Evolutionary conservation across 768 basidiomycete genomes (phyloP).

Genomic region (Termitomyces sp.): DNA sequence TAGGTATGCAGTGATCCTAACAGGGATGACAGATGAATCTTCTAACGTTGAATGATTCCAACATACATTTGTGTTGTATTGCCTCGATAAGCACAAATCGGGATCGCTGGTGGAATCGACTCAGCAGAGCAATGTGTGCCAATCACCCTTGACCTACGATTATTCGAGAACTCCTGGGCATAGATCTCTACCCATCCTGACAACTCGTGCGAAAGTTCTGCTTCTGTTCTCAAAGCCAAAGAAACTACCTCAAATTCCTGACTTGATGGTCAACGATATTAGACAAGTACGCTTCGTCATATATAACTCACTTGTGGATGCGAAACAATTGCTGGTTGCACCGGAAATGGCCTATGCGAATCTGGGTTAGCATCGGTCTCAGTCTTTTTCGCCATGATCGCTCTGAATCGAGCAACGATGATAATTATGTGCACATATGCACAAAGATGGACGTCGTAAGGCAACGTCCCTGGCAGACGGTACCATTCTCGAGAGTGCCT

Average conservation of each 20-base stretch:
- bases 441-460: constrained; percentile 44
- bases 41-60: not conserved
- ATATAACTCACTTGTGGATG: constrained; percentile 1
- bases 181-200: constrained; percentile 36
- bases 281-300: not conserved
- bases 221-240: constrained; percentile 32
- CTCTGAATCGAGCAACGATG: constrained; percentile 43
- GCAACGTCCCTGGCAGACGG: constrained; percentile 31
- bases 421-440: constrained; percentile 49
- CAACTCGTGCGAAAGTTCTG: constrained; percentile 30
- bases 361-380: not conserved
- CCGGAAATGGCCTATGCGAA: not conserved
- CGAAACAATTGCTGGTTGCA: not conserved
- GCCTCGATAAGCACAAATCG: constrained; percentile 39
- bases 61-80: constrained; percentile 40
- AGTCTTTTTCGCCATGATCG: constrained; percentile 6
- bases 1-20: constrained; percentile 48
- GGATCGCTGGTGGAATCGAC: constrained; percentile 25
- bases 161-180: constrained; percentile 28
- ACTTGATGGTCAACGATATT: not conserved
- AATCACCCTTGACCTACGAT: constrained; percentile 20
- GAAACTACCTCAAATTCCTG: constrained; percentile 31
- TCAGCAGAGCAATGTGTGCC: not conserved
- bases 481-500: constrained; percentile 48
- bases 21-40: constrained; percentile 1